Base-by-base conservation (phyloP, 345 rosid species). In the Populus euphratica region DNA sequence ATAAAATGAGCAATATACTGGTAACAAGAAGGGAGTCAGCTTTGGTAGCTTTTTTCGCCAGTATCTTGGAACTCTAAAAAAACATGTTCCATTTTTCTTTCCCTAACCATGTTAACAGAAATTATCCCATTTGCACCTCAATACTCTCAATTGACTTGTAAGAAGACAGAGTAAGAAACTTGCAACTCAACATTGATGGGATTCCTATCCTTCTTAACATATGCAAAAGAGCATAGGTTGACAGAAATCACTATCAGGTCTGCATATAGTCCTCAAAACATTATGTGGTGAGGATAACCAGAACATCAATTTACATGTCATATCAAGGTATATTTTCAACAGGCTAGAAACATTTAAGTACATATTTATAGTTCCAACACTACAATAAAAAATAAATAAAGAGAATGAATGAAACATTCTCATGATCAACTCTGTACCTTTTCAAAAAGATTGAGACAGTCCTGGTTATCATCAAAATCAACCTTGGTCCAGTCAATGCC, bases 401-500 rank as follows among this genome's bases (percentile, higher is more conserved):
- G 50, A 41, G 56, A 47, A 25, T 62, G 59, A 12, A 41, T 29
- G 35, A 56, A 18, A n/a, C 21, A 62, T 54, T 72, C 68, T 39
- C 21, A 61, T 23, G 5, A 39, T 47, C 20, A 8, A 29, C 35
- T 33, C 73, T 49, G 27, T 88, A 96, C 99, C 98, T 93, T 96
- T 86, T 96, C 99, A 83, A 96, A 96, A 79, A 96, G 99, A 86
- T 90, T 89, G 79, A 96, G 99, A 81, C 99, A 96, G 77, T 90
- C 94, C 83, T 96, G 97, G 81, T 96, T 96, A 86, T 96, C 99
- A 79, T 96, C 99, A 86, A 96, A 96, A 68, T 96, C 98, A 85
- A 96, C 98, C 83, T 88, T 92, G 29, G 97, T 84, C 99, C 99
- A 93, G 79, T 96, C 99, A 86, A 96, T 96, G 66, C 99, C 99